phyloP scores from a whole-genome alignment of 768 basidiomycete species.

The Lanmaoa rubissima region DNA sequence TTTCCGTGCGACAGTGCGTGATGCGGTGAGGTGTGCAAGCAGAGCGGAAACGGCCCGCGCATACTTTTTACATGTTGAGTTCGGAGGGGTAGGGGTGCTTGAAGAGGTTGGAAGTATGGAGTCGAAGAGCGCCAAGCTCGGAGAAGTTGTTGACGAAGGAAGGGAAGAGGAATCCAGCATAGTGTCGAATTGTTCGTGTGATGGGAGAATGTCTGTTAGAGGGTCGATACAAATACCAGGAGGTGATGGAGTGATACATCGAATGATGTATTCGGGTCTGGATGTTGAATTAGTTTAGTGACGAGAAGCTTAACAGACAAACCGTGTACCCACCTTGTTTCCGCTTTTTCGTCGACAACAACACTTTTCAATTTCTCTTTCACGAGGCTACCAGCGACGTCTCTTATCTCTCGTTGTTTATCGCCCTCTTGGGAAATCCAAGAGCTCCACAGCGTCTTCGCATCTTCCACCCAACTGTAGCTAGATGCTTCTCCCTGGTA shows the following conservation, averaged over 20 bases:
- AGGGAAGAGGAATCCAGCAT: constrained; percentile 43
- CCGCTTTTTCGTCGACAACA: constrained; percentile 37
- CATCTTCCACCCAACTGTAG: constrained; percentile 17
- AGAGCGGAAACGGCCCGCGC: constrained; percentile 60
- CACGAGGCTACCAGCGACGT: constrained; percentile 34
- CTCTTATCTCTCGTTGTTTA: constrained; percentile 21
- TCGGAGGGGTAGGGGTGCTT: constrained; percentile 13
- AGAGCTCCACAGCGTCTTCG: constrained; percentile 32
- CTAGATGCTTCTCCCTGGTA: constrained; percentile 4
- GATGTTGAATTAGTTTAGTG: neutral
- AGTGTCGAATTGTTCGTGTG: constrained; percentile 42
- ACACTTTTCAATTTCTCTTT: constrained; percentile 42
- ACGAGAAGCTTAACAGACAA: neutral
- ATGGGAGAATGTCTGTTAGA: constrained; percentile 53
- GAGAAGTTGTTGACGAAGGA: constrained; percentile 44
- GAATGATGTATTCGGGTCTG: constrained; percentile 50
- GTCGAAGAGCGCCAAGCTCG: constrained; percentile 60
- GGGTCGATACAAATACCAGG: constrained; percentile 40
- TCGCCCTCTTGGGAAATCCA: constrained; percentile 19
- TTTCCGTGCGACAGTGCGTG: constrained; percentile 57
- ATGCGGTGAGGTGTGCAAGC: constrained; percentile 50
- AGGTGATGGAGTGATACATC: constrained; percentile 34
- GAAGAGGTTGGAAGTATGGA: constrained; percentile 52
- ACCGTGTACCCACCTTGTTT: constrained; percentile 31
- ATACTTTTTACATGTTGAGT: constrained; percentile 39